Evolutionary conservation across 345 rosid species (phyloP).

Genomic region (Ricinus communis): DNA sequence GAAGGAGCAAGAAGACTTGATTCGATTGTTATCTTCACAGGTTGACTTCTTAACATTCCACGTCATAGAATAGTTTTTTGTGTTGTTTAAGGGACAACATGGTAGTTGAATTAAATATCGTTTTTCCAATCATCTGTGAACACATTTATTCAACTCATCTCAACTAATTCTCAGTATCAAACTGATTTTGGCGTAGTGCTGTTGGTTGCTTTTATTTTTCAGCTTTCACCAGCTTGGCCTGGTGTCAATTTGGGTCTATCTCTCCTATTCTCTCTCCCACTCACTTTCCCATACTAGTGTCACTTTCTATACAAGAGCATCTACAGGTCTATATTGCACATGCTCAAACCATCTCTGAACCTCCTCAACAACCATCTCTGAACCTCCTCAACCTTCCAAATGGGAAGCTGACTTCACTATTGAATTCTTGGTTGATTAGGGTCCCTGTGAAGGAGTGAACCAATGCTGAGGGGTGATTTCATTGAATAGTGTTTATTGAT

Average conservation of each 20-base stretch:
- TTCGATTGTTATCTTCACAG: conserved; percentile 70
- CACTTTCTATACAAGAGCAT: neutral
- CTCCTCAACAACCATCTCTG: too few species aligned
- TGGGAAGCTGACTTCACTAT: too few species aligned
- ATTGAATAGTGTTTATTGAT: too few species aligned
- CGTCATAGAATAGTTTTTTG: neutral
- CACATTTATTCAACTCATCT: neutral
- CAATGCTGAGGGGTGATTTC: too few species aligned
- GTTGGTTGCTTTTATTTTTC: neutral
- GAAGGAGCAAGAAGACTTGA: conserved; percentile 87
- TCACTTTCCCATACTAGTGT: neutral
- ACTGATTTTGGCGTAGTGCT: neutral
- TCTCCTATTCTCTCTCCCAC: neutral
- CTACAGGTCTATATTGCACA: too few species aligned
- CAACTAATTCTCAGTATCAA: neutral
- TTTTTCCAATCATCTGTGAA: neutral
- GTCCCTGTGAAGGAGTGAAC: too few species aligned
- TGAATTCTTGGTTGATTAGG: too few species aligned
- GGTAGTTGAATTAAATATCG: neutral
- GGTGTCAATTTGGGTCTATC: neutral
- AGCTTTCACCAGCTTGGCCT: neutral
- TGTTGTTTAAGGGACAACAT: neutral
- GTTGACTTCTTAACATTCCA: conserved; percentile 28
- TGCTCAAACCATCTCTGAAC: too few species aligned
- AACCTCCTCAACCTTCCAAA: too few species aligned